Evolutionary conservation across 257 asterid species (phyloP), one percentile per base, ranked within the genome.

Genomic region (Solanum virginianum): DNA sequence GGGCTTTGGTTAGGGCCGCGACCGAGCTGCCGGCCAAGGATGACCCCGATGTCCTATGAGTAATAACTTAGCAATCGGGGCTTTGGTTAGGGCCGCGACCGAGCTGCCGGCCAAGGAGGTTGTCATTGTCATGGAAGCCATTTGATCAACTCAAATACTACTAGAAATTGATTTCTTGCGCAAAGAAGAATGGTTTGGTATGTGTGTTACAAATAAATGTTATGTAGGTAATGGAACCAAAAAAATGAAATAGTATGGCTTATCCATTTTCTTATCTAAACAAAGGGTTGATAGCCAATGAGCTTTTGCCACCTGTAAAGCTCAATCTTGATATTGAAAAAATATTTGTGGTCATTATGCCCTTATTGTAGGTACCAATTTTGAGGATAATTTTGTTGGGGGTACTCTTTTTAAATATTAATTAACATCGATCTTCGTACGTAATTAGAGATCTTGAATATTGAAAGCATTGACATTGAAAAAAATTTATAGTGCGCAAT

Each of bases 81-180:
- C n/a, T n/a, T 14, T 75, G 1, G 45, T 49, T 3, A 75, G 5
- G 45, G 82, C 45, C 24, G 62, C 82, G 45, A 75, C 0, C 24
- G 82, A 75, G 5, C 82, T 62, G 6, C 82, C 82, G 24, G 63
- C 63, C 45, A 77, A 77, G 7, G 82, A 77, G 24, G 82, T 77
- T 77, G 82, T 77, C 82, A 77, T 77, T 77, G 82, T 77, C 82
- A 77, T 49, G 4, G 82, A 77, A 77, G 82, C 62, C 82, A 77
- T 77, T 77, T 51, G 82, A 75, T 75, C 60, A 75, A 75, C 62
- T 49, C 62, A 77, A 74, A 75, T 72, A 45, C 12, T 26, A 77
- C 10, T 65, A 65, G 41, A 36, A 36, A 10, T 51, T 77, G 62
- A 26, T 49, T 51, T 49, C 9, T 45, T 51, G 16, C 0, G 82